phyloP scores from a whole-genome alignment of 306 rosid genomes.

The Lathyrus tuberosus region DNA sequence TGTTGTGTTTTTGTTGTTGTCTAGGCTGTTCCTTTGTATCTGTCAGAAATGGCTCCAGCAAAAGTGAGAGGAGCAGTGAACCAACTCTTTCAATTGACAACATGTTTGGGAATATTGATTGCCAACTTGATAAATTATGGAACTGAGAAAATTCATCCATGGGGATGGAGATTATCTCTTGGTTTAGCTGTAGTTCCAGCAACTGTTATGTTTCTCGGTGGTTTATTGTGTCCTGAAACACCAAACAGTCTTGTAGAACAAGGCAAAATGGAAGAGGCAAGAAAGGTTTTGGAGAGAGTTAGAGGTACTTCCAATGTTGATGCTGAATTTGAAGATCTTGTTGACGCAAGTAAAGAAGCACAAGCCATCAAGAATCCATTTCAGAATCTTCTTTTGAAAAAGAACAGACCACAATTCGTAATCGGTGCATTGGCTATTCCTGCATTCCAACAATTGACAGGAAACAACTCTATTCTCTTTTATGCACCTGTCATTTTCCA shows the following conservation, averaged over 20 bases:
- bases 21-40: conserved; percentile 91
- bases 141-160: conserved; percentile 68
- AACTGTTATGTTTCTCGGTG: conserved; percentile 77
- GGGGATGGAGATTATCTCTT: conserved; percentile 91
- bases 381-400: conserved; percentile 57
- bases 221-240: conserved; percentile 80
- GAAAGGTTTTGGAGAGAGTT: conserved; percentile 65
- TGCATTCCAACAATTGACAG: conserved; percentile 86
- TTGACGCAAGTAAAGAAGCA: conserved; percentile 71
- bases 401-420: conserved; percentile 72
- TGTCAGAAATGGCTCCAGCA: conserved; percentile 90
- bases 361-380: conserved; percentile 58
- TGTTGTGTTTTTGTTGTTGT: conserved; percentile 17
- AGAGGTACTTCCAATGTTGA: conserved; percentile 79
- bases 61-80: conserved; percentile 75
- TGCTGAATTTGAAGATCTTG: conserved; percentile 73
- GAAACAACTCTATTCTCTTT: conserved; percentile 84
- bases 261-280: conserved; percentile 71
- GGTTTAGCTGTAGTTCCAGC: conserved; percentile 88
- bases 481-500: conserved; percentile 90
- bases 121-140: conserved; percentile 73
- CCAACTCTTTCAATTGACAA: conserved; percentile 74
- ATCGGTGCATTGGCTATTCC: conserved; percentile 84
- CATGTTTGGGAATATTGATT: conserved; percentile 68
- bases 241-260: conserved; percentile 91